Percentiles rank a stretch among this genome's conserved stretches.
Conservation (phyloP, 345 rosid species). For the Eucalyptus regnans region DNA sequence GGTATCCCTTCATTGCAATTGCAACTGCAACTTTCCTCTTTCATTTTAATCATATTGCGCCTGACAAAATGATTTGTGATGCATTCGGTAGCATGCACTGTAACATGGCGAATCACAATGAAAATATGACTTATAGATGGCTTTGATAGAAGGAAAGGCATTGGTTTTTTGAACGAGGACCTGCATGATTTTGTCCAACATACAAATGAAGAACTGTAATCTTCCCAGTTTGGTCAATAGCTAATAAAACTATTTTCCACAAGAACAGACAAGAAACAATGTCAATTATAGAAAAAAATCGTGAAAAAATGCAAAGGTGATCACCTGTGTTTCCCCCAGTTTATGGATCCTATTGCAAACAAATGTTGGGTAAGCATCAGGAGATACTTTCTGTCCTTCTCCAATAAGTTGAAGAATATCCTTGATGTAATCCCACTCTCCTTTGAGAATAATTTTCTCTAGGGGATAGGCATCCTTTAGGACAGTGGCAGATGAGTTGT, state of each 20-base stretch:
- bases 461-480: constrained; percentile 70
- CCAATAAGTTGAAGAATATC: constrained; percentile 37
- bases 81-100: neutral
- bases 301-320: neutral
- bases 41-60: neutral
- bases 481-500: constrained; percentile 36
- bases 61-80: neutral
- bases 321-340: constrained; percentile 43
- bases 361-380: constrained; percentile 44
- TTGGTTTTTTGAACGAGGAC: neutral
- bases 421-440: constrained; percentile 56
- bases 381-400: constrained; percentile 6
- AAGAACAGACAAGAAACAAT: neutral
- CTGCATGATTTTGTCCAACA: neutral
- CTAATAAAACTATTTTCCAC: neutral
- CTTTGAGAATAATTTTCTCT: constrained; percentile 50
- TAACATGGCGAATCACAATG: neutral
- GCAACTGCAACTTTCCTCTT: neutral
- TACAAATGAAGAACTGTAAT: neutral
- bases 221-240: neutral
- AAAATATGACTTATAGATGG: neutral
- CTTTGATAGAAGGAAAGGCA: neutral
- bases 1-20: neutral
- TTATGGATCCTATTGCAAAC: constrained; percentile 59
- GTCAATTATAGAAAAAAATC: neutral